Base-by-base conservation (phyloP, 805 yeast genomes). In the Candida yuanshanica region DNA sequence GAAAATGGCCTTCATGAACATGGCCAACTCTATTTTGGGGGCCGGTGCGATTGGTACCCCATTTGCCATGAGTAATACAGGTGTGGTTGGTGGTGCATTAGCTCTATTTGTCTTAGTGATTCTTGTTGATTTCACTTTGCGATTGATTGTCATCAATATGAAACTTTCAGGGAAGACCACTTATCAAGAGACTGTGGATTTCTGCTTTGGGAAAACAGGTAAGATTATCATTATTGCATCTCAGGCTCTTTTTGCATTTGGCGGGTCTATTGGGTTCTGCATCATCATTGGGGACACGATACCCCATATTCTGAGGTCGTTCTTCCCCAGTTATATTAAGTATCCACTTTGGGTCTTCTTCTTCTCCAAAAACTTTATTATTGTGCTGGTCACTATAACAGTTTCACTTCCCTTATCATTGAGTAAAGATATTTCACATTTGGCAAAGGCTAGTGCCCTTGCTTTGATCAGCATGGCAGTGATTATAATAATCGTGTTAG, bases 21-120 rank as follows among this genome's bases (percentile, higher is more conserved):
- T 90, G 95, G 95, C 96, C 9, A 90, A 90, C 62, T 83, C 95
- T 16, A 91, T 91, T 46, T 69, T 91, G 7, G 98, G 98, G 0
- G 97, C 98, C 0, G 98, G 98, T 7, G 86, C 91, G 40, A 87
- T 91, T 24, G 96, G 97, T 2, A 95, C 89, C 48, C 95, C 98
- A 2, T 83, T 81, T 49, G 96, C 97, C 0, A 77, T 90, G 53
- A 69, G 74, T 35, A 86, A 89, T 52, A 73, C 86, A 16, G 98
- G 98, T 0, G 60, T 91, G 4, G 43, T 81, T 0, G 88, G 91
- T 0, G 95, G 95, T 4, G 55, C 81, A 1, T 18, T 87, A 2
- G 70, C 80, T 7, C 69, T 88, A 57, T 53, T 78, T 0, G 52
- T 74, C 0, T 63, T 91, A 41, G 79, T 95, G 0, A 44, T 80